These are phyloP conservation scores for Polyrhizophydium stewartii DNA, from an alignment of 371 early-diverging fungal species.

Conservation along the genomic window DNA sequence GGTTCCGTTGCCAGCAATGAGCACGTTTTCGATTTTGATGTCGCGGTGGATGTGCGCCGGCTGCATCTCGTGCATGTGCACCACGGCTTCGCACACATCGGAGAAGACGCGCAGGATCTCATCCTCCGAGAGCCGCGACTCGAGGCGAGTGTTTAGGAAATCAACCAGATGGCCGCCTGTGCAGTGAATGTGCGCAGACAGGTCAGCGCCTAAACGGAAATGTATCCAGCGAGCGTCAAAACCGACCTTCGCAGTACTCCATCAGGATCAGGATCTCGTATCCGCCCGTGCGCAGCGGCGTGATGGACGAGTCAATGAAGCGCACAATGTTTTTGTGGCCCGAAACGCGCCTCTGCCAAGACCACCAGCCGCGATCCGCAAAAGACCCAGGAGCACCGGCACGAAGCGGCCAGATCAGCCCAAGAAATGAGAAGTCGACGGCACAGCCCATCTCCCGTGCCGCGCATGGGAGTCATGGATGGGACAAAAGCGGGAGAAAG, in stretches of 20 bases:
- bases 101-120: constrained; percentile 83
- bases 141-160: constrained; percentile 76
- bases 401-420: no score
- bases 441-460: no score
- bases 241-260: constrained; percentile 84
- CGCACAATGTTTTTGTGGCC: constrained; percentile 81
- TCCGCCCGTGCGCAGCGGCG: constrained; percentile 47
- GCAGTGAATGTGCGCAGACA: neutral
- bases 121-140: constrained; percentile 65
- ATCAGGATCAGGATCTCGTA: constrained; percentile 80
- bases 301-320: constrained; percentile 64
- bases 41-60: constrained; percentile 68
- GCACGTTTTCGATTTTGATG: constrained; percentile 70
- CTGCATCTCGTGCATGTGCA: constrained; percentile 76
- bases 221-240: neutral
- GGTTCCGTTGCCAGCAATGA: constrained; percentile 39
- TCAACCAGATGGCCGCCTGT: constrained; percentile 80
- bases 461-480: no score
- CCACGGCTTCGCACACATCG: constrained; percentile 83
- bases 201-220: neutral
- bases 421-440: no score
- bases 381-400: no score
- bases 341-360: constrained; percentile 34
- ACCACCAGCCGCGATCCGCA: no score
- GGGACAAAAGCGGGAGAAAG: no score